These are phyloP conservation scores for Boletus sp. DNA, from an alignment of 768 basidiomycete genomes.

Conservation along the genomic window DNA sequence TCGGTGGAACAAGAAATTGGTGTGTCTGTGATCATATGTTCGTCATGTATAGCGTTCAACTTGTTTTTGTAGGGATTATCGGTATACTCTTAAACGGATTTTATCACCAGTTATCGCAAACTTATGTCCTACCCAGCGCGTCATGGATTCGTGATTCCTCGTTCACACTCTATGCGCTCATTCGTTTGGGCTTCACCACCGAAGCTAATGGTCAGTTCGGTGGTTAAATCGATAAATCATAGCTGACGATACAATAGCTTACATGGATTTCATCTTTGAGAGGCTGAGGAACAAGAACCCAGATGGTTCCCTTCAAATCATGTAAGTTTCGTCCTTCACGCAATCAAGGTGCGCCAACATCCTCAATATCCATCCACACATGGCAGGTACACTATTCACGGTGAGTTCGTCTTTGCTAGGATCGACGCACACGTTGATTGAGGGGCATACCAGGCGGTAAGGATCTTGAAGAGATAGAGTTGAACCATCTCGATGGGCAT, in stretches of 20 bases:
- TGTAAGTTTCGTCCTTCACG: slow-evolving; percentile 42
- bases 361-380: background rate
- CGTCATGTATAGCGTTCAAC: background rate
- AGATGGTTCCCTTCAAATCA: slow-evolving; percentile 92
- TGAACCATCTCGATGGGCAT: slow-evolving; percentile 85
- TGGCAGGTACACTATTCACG: slow-evolving; percentile 81
- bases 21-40: slow-evolving; percentile 29
- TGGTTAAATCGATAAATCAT: background rate
- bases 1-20: slow-evolving; percentile 91
- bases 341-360: background rate
- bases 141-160: slow-evolving; percentile 96
- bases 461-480: slow-evolving; percentile 80
- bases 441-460: slow-evolving; percentile 49
- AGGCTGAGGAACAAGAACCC: slow-evolving; percentile 79
- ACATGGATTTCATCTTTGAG: slow-evolving; percentile 89
- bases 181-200: slow-evolving; percentile 90
- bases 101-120: background rate
- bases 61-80: slow-evolving; percentile 53
- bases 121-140: slow-evolving; percentile 41
- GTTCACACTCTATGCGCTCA: slow-evolving; percentile 92
- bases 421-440: background rate
- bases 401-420: slow-evolving; percentile 33
- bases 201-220: slow-evolving; percentile 75
- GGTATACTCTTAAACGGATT: slow-evolving; percentile 33
- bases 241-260: slow-evolving; percentile 45